Evolutionary conservation across 768 basidiomycete genomes (phyloP).

Genomic region (Pisolithus marmoratus): DNA sequence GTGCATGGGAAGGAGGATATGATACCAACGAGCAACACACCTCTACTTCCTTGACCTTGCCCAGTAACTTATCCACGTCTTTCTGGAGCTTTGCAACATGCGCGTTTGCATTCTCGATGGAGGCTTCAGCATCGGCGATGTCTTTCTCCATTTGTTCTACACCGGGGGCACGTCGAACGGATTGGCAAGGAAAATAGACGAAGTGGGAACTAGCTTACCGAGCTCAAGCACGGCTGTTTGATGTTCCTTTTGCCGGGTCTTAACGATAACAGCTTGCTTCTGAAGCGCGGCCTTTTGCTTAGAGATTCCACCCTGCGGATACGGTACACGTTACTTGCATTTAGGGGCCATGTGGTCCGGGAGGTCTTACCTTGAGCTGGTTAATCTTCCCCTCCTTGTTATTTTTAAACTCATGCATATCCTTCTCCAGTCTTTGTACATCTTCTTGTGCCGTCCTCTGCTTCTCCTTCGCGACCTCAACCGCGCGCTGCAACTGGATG

Average conservation of each 20-base stretch:
- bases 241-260: slow-evolving; percentile 83
- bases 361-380: slow-evolving; percentile 70
- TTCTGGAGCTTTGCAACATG: slow-evolving; percentile 50
- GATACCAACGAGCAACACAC: slow-evolving; percentile 8
- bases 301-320: slow-evolving; percentile 59
- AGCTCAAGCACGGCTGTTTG: slow-evolving; percentile 86
- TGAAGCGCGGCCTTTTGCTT: slow-evolving; percentile 78
- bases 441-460: slow-evolving; percentile 74
- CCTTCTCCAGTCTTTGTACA: slow-evolving; percentile 83
- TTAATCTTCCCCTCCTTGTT: slow-evolving; percentile 97
- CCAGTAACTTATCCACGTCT: slow-evolving; percentile 57
- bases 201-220: slow-evolving; percentile 42
- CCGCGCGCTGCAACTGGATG: slow-evolving; percentile 46
- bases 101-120: slow-evolving; percentile 26
- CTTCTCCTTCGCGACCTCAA: slow-evolving; percentile 66
- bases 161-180: neutral
- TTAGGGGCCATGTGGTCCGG: neutral
- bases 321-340: neutral
- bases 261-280: slow-evolving; percentile 76
- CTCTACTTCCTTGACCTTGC: slow-evolving; percentile 34
- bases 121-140: slow-evolving; percentile 19
- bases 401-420: slow-evolving; percentile 98
- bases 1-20: neutral
- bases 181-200: neutral
- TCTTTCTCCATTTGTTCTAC: slow-evolving; percentile 28